Percentiles rank a stretch among this genome's conserved stretches.
Evolutionary conservation across 2,329 filamentous ascomycete genomes (phyloP).

Genomic region (Penicillium sp.): DNA sequence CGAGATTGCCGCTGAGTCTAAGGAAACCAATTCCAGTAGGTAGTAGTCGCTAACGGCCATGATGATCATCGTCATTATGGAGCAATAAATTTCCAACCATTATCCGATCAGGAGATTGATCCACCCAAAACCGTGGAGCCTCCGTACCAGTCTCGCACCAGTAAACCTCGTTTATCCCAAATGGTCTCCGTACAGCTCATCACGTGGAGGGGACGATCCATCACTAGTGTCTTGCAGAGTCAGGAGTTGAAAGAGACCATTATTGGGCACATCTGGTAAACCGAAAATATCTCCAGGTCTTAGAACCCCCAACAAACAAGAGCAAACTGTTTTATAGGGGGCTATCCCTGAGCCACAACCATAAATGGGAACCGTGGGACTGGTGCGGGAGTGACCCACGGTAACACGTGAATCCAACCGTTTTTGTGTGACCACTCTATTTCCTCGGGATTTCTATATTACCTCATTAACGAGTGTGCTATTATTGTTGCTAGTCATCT

Average conservation of each 20-base stretch:
- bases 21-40: neutral
- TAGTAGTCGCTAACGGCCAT: neutral
- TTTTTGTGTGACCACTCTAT: slow-evolving; percentile 1
- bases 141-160: neutral
- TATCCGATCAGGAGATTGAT: slow-evolving; percentile 3
- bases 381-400: neutral
- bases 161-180: neutral
- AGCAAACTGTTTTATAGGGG: neutral
- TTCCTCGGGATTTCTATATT: neutral
- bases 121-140: neutral
- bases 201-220: neutral
- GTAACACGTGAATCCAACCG: slow-evolving; percentile 2
- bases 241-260: neutral
- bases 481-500: neutral
- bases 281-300: neutral
- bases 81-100: neutral
- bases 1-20: neutral
- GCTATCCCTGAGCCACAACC: neutral
- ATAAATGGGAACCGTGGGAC: neutral
- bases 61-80: neutral
- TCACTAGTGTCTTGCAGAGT: neutral
- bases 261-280: neutral
- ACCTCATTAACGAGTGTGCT: neutral
- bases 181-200: neutral
- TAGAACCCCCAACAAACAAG: neutral